A percentile compares a stretch with the other conserved stretches of the same genome.
phyloP scores from a whole-genome alignment of 352 stramenopile species.

The Phytopythium montanum region DNA sequence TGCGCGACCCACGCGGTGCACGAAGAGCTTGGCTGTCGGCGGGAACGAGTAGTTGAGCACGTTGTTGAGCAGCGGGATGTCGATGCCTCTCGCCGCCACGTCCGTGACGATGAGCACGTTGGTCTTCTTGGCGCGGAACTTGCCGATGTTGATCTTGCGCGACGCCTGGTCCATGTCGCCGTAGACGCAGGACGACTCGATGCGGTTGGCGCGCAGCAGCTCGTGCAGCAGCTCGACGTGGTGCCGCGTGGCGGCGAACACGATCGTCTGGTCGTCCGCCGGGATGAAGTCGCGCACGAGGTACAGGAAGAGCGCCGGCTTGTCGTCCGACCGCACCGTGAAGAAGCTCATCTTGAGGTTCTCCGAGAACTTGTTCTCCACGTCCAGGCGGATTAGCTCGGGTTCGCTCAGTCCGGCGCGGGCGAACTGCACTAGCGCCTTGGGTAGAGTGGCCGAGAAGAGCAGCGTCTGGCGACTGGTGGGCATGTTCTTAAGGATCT shows the following conservation, averaged over 20 bases:
- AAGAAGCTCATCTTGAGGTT: slow-evolving; percentile 98
- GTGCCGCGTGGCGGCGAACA: slow-evolving; percentile 98
- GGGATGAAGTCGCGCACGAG: slow-evolving; percentile 94
- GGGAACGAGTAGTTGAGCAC: slow-evolving; percentile 96
- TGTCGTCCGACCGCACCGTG: slow-evolving; percentile 93
- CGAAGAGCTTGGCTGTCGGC: slow-evolving; percentile 91
- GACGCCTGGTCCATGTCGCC: slow-evolving; percentile 93
- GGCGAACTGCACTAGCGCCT: slow-evolving; percentile 97
- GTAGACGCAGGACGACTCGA: slow-evolving; percentile 90
- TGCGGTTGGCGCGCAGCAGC: slow-evolving; percentile 80
- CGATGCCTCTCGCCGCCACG: slow-evolving; percentile 93
- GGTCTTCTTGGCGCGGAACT: slow-evolving; percentile 89
- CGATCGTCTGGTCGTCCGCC: slow-evolving; percentile 92
- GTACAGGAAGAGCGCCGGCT: slow-evolving; percentile 95
- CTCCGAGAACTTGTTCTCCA: slow-evolving; percentile 97
- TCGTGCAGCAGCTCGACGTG: slow-evolving; percentile 98
- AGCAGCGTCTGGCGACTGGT: slow-evolving; percentile 87
- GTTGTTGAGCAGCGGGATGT: slow-evolving; percentile 96
- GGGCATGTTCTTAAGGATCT: slow-evolving; percentile 92
- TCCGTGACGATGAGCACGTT: slow-evolving; percentile 94
- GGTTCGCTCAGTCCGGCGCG: slow-evolving; percentile 96
- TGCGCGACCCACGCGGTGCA: slow-evolving; percentile 96
- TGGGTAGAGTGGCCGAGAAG: slow-evolving; percentile 97
- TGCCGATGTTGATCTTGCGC: slow-evolving; percentile 88
- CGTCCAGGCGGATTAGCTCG: slow-evolving; percentile 96